Base-by-base conservation (phyloP, 1,139 yeast genomes). In the Williopsis jadinii region DNA sequence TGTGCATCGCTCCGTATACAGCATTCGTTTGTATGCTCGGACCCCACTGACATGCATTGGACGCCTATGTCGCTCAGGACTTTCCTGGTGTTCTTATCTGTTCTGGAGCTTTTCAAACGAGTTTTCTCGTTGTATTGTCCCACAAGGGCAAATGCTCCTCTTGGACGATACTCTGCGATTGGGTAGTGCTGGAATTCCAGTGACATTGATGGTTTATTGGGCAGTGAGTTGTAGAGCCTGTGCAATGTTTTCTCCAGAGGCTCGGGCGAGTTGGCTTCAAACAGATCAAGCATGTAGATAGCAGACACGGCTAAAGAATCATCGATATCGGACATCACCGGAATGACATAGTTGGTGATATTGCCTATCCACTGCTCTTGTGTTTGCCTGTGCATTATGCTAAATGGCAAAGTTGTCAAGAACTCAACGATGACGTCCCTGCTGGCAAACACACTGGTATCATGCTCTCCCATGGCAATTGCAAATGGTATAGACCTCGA, bases 401-500 rank as follows among this genome's bases (percentile, higher is more conserved):
- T 52, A 19, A 28, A 51, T 9, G 64, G 63, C 14, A 59, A 36
- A 4, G 43, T 15, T 3, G 48, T 32, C 13, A 59, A 42, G 35
- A 54, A 59, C 6, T 49, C 43, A 26, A 47, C 36, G 14, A 59
- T 53, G 9, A 54, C 53, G 8, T 44, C 40, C 24, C 44, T 45
- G 2, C 55, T 24, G 3, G 52, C 56, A 30, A 38, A 44, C 11
- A 40, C 39, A 19, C 48, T 52, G 11, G 33, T 43, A 41, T 67
- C 72, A 44, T 71, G 74, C 44, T 84, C 84, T 2, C 95, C 95
- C 63, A 85, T 67, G 0, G 84, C 79, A 50, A 83, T 72, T 0
- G 95, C 92, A 66, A 74, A 90, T 3, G 97, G 96, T 8, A 88
- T 80, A 36, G 70, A 63, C 33, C 86, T 67, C 27, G 66, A 52